A percentile compares a stretch with the other conserved stretches of the same genome.
These are phyloP conservation scores for Ophiocordyceps camponoti-leonardi DNA, from an alignment of 2,329 filamentous ascomycete species.

Conservation along the genomic window DNA sequence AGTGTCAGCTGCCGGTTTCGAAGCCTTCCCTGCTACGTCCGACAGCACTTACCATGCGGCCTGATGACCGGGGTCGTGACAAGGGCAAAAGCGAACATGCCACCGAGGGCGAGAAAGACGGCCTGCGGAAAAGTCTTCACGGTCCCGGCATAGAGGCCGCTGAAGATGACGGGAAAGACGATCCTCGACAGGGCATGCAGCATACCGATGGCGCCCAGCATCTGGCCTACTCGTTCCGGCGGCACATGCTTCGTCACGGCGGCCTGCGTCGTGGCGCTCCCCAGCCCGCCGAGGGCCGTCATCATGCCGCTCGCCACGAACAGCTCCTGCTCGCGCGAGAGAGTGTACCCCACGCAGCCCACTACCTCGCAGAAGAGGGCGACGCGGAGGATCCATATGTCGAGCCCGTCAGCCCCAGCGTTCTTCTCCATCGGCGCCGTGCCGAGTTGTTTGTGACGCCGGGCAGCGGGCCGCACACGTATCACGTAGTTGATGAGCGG, in stretches of 20 bases:
- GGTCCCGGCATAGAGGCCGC: conserved; percentile 69
- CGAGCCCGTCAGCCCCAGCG: conserved; percentile 58
- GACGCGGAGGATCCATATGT: conserved; percentile 58
- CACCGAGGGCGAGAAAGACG: conserved; percentile 60
- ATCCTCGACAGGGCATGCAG: conserved; percentile 70
- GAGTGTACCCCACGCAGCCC: conserved; percentile 59
- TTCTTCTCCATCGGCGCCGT: conserved; percentile 27
- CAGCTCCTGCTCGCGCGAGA: conserved; percentile 40
- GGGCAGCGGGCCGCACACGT: conserved; percentile 34
- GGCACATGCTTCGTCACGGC: conserved; percentile 84
- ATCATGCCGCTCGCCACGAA: conserved; percentile 59
- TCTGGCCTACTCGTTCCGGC: conserved; percentile 59
- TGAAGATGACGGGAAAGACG: conserved; percentile 66
- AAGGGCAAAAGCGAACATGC: conserved; percentile 49
- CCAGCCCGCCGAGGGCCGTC: conserved; percentile 67
- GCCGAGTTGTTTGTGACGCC: conserved; percentile 19
- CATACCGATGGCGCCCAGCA: conserved; percentile 78
- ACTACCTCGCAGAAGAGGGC: conserved; percentile 61
- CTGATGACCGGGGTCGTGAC: conserved; percentile 52
- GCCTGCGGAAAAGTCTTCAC: conserved; percentile 64
- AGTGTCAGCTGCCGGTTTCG: background rate
- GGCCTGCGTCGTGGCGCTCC: conserved; percentile 68
- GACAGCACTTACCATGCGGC: conserved; percentile 48
- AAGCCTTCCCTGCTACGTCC: background rate
- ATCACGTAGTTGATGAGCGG: conserved; percentile 64